Evolutionary conservation across 495 filamentous ascomycete species (phyloP).

Genomic region (Podospora anserina): DNA sequence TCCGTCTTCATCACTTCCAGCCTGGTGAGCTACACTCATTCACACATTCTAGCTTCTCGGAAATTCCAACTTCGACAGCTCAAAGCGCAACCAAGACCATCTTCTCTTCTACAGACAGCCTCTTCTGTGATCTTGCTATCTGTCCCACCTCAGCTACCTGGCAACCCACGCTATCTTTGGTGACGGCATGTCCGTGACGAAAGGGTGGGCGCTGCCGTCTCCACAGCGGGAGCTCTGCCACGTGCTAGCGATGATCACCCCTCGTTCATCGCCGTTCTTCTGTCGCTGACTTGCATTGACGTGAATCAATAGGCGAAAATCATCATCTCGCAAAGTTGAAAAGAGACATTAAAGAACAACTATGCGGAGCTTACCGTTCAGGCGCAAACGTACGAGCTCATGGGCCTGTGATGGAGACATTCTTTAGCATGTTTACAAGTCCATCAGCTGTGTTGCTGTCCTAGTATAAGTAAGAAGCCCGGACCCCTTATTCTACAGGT

Average conservation of each 20-base stretch:
- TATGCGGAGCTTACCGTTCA: background rate
- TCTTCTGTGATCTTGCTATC: background rate
- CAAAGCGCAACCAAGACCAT: background rate
- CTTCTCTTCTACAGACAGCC: background rate
- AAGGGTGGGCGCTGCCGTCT: background rate
- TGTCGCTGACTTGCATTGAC: background rate
- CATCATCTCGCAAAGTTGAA: background rate
- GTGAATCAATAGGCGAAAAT: background rate
- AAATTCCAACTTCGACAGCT: background rate
- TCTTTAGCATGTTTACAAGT: background rate
- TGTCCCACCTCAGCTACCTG: background rate
- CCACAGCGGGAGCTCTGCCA: background rate
- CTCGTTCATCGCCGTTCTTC: background rate
- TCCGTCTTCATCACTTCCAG: background rate
- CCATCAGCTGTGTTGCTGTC: background rate
- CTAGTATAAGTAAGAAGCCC: background rate
- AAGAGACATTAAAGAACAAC: background rate
- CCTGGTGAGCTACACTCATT: background rate
- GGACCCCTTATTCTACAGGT: background rate
- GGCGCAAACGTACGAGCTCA: background rate
- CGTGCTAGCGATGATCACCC: background rate
- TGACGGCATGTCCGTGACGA: background rate
- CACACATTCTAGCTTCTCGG: background rate
- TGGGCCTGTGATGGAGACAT: background rate
- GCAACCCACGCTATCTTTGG: background rate